phyloP scores from a whole-genome alignment of 2,329 filamentous ascomycete species.

The Diaporthe sp. region DNA sequence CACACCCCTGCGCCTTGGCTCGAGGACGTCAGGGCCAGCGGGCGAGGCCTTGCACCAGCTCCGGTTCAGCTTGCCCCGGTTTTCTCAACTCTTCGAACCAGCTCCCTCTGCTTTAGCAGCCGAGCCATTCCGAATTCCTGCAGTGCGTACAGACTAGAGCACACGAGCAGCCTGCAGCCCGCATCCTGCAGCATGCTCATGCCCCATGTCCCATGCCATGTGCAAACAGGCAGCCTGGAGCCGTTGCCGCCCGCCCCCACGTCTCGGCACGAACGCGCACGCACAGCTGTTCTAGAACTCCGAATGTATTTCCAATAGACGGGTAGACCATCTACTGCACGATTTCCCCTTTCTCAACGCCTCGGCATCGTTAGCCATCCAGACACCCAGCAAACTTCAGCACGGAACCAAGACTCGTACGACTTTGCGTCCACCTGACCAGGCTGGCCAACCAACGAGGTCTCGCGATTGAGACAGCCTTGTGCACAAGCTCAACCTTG shows the following conservation, averaged over 20 bases:
- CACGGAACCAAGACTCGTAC: slow-evolving; percentile 27
- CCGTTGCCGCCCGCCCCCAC: slow-evolving; percentile 27
- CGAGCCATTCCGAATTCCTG: neutral
- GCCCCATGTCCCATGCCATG: slow-evolving; percentile 22
- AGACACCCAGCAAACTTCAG: slow-evolving; percentile 22
- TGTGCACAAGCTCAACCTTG: slow-evolving; percentile 20
- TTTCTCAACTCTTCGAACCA: neutral
- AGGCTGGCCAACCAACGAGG: slow-evolving; percentile 22
- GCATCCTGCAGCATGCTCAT: slow-evolving; percentile 7
- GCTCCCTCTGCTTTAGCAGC: neutral
- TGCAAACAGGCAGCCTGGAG: slow-evolving; percentile 19
- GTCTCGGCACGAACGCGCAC: slow-evolving; percentile 23
- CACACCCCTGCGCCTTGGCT: neutral
- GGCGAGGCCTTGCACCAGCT: neutral
- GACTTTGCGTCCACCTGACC: slow-evolving; percentile 21
- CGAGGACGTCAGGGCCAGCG: neutral
- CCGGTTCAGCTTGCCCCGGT: neutral
- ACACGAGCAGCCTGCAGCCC: slow-evolving; percentile 5
- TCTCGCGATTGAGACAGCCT: slow-evolving; percentile 14
- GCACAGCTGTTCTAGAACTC: slow-evolving; percentile 30
- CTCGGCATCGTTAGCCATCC: slow-evolving; percentile 2
- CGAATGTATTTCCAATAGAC: neutral
- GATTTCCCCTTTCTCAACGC: neutral
- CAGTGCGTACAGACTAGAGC: no score
- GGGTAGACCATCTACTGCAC: neutral